Conservation (phyloP, 306 rosid genomes). For the Begonia peltatifolia region DNA sequence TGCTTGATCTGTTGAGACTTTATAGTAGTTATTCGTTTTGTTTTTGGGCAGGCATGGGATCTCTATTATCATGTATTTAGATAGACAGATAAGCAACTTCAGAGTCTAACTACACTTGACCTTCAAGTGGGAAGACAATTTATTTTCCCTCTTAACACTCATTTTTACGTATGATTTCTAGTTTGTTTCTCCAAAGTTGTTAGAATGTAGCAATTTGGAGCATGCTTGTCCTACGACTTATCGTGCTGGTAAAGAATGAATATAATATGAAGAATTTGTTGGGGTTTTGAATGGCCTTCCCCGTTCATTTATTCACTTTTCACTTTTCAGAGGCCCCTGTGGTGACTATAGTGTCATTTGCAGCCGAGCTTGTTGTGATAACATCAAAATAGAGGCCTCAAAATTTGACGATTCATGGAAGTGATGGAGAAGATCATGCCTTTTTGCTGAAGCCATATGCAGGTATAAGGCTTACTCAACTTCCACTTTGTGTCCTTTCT, state of each 20-base stretch:
- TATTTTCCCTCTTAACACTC: too few relatives aligned
- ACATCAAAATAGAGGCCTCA: slow-evolving; percentile 94
- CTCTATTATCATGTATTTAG: slow-evolving; percentile 92
- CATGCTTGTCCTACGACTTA: slow-evolving; percentile 93
- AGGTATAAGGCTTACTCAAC: slow-evolving; percentile 33
- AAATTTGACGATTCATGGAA: slow-evolving; percentile 88
- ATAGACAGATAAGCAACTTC: slow-evolving; percentile 94
- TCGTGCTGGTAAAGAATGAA: slow-evolving; percentile 56
- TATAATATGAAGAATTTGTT: background rate
- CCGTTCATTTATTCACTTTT: background rate
- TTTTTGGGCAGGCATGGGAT: slow-evolving; percentile 81
- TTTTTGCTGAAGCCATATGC: slow-evolving; percentile 96
- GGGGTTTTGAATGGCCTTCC: slow-evolving; percentile 4
- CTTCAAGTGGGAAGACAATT: slow-evolving; percentile 42
- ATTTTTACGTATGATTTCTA: slow-evolving; percentile 16
- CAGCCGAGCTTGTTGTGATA: slow-evolving; percentile 87
- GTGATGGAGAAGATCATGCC: slow-evolving; percentile 91
- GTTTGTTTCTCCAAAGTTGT: slow-evolving; percentile 93
- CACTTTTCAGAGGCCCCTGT: slow-evolving; percentile 55
- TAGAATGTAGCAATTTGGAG: slow-evolving; percentile 72
- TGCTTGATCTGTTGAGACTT: too few relatives aligned
- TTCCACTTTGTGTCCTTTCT: too few relatives aligned
- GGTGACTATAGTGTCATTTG: slow-evolving; percentile 81
- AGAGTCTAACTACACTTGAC: slow-evolving; percentile 87
- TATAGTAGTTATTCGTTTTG: slow-evolving; percentile 6